phyloP scores from a whole-genome alignment of 2,329 filamentous ascomycete species.

The Colletotrichum liriopes region DNA sequence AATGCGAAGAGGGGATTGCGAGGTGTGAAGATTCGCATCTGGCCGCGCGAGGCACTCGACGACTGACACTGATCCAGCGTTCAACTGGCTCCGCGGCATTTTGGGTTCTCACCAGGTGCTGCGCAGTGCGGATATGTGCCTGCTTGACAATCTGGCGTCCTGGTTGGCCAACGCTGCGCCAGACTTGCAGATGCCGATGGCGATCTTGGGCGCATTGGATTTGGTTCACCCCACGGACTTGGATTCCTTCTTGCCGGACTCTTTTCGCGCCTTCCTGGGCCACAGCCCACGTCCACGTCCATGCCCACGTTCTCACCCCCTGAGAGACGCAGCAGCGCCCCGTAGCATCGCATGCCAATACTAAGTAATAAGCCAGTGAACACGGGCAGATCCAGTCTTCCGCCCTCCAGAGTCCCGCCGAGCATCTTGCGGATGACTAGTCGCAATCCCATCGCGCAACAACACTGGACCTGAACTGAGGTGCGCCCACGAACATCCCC shows the following conservation, averaged over 20 bases:
- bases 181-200: constrained; percentile 30
- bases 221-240: constrained; percentile 32
- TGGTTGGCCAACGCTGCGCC: background rate
- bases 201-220: constrained; percentile 32
- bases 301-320: constrained; percentile 29
- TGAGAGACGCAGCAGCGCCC: constrained; percentile 36
- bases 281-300: background rate
- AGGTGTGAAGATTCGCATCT: constrained; percentile 27
- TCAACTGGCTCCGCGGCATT: background rate
- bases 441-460: background rate
- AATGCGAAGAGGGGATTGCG: constrained; percentile 15
- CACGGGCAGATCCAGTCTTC: background rate
- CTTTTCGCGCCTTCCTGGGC: constrained; percentile 6
- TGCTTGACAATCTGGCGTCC: background rate
- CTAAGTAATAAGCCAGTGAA: background rate
- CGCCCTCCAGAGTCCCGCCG: constrained; percentile 12
- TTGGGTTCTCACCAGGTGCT: background rate
- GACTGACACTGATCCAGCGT: background rate
- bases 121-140: background rate
- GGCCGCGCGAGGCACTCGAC: background rate
- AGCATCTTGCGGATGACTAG: background rate
- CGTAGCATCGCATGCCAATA: constrained; percentile 31
- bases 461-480: background rate
- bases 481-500: constrained; percentile 36
- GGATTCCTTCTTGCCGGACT: constrained; percentile 1